Evolutionary conservation across 2,329 filamentous ascomycete species (phyloP), one percentile per base, ranked within the genome.

Genomic region (Dendrostoma leiphaemia): DNA sequence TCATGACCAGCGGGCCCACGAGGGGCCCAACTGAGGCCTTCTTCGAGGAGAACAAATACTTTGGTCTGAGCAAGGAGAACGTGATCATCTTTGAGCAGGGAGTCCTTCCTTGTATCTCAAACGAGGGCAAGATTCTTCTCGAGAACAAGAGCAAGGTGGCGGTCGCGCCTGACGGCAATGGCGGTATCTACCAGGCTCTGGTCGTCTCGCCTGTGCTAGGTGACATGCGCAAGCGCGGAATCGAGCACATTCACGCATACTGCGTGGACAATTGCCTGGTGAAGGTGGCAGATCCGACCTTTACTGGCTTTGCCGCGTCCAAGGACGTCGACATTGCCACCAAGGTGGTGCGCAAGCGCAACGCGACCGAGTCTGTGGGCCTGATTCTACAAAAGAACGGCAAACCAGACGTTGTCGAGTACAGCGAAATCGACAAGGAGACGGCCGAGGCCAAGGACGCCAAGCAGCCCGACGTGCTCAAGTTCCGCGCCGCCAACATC

Each of bases 261-360:
- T 97, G 94, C 68, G 94, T 99, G 43, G 94, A 99, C 77, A 99
- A 99, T 80, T 97, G 93, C 76, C 83, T 99, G n/a, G 93, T 96
- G 70, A 93, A 91, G 75, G 93, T 99, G n/a, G 93, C 93, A 26
- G 94, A 99, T 67, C 94, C 94, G 13, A 83, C 91, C 63, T 97
- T 99, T 76, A 87, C 97, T 64, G 94, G 94, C 63, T 97, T 97
- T 74, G 83, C 91, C 4, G 91, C 93, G 38, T 83, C 86, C 48
- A 90, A 93, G 71, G 77, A 91, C 57, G 93, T 97, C 63, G 91
- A 96, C 74, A 95, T 99, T 66, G 93, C 93, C 29, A 99, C 94
- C 63, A 99, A 99, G 80, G 94, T 97, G n/a, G 94, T 99, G 58
- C 90, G 94, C 64, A 99, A 99, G 84, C 91, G 94, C 65, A 89